phyloP scores from a whole-genome alignment of 257 asterid genomes.

The Ballota nigra region DNA sequence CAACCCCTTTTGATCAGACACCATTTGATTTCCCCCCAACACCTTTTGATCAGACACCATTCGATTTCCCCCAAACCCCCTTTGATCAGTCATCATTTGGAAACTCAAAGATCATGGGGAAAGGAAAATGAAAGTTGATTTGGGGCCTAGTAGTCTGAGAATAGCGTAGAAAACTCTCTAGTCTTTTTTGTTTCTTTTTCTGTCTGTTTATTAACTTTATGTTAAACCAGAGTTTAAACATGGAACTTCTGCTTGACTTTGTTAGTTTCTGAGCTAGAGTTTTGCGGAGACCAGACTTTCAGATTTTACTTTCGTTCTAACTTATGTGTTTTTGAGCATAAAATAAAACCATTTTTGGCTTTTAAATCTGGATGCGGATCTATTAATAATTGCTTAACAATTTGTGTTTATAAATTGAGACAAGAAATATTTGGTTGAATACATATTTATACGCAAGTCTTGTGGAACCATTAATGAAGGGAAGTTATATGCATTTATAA shows the following conservation, averaged over 20 bases:
- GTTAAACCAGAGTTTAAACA: constrained; percentile 13
- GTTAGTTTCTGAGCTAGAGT: constrained; percentile 11
- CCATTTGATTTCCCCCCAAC: constrained; percentile 1
- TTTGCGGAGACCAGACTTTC: constrained; percentile 14
- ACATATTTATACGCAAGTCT: too few relatives aligned
- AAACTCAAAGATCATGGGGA: constrained; percentile 28
- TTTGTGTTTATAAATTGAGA: too few relatives aligned
- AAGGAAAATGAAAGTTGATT: constrained; percentile 44
- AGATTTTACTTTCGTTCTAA: neutral
- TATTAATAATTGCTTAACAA: neutral
- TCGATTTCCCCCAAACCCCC: constrained; percentile 27
- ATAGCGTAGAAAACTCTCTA: constrained; percentile 17
- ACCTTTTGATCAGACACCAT: constrained; percentile 45
- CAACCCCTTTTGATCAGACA: constrained; percentile 25
- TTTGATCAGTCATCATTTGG: constrained; percentile 34
- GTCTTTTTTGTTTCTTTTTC: constrained; percentile 5
- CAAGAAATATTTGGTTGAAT: too few relatives aligned
- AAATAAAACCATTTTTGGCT: neutral
- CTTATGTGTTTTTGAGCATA: constrained; percentile 3
- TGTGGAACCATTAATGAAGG: too few relatives aligned
- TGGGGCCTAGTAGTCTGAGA: constrained; percentile 16
- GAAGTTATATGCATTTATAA: too few relatives aligned
- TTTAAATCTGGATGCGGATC: neutral
- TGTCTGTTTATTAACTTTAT: neutral
- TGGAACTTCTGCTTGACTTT: constrained; percentile 23